Evolutionary conservation across 768 basidiomycete species (phyloP).

Genomic region (Clavulina sp.): DNA sequence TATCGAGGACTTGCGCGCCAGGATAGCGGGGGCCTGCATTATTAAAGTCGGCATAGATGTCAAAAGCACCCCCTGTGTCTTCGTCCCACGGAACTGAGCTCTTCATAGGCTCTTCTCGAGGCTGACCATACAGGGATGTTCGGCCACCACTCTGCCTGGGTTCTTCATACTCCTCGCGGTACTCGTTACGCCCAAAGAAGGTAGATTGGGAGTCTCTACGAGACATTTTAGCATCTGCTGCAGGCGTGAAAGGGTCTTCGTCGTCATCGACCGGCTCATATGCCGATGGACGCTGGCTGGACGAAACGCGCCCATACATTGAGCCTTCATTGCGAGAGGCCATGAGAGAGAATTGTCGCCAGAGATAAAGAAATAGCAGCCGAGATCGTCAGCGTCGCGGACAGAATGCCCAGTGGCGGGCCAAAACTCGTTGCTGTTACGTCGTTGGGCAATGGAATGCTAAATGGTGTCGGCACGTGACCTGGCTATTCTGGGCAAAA

Average conservation of each 20-base stretch:
- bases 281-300: no score
- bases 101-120: no score
- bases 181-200: no score
- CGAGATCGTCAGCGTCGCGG: no score
- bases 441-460: no score
- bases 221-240: neutral
- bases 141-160: no score
- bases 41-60: conserved; percentile 82
- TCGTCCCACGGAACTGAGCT: conserved; percentile 50
- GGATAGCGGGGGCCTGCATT: conserved; percentile 65
- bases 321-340: neutral
- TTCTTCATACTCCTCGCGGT: no score
- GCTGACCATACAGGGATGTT: no score
- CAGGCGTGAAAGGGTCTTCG: neutral
- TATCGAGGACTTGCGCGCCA: conserved; percentile 28
- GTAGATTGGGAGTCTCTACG: neutral
- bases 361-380: neutral
- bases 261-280: neutral
- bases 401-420: no score
- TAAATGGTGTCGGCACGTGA: no score
- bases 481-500: no score
- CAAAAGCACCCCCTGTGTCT: conserved; percentile 44
- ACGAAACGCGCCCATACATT: no score
- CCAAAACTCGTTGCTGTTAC: neutral
- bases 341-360: neutral